Evolutionary conservation across 75 land plant species (phyloP), one percentile per base, ranked within the genome.

Genomic region (Chamaecyparis obtusa): DNA sequence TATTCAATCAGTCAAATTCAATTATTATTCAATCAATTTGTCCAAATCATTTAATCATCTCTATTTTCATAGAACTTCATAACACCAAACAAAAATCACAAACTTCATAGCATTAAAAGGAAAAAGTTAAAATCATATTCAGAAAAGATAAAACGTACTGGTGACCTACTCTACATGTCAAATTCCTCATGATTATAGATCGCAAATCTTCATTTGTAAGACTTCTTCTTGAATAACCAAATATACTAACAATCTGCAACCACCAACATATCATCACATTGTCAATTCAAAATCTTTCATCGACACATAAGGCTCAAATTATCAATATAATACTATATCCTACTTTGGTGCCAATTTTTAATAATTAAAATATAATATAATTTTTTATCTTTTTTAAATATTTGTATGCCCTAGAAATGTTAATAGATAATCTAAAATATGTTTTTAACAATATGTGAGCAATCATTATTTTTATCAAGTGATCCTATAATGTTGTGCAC

Each of bases 81-180:
- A 2, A 27, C 49, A 80, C 83, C 83, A 15, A 36, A 19, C 7
- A 17, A 30, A 21, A 80, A 43, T 9, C 14, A 39, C 44, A 44
- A 44, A 44, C 46, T 4, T 44, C 46, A 44, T 44, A 44, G 46
- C 2, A 4, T 0, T 4, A 44, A 46, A 67, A 44, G 30, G 14
- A 8, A 55, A 17, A 17, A 83, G 19, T 39, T 1, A 35, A 88
- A 41, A 35, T 27, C 16, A 77, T 5, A 81, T 8, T n/a, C 5
- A 48, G 79, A n/a, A 86, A 24, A 4, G 17, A 24, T 60, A 24
- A 17, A 37, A 89, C 91, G 27, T 91, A 95, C 97, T 86, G 89
- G 44, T 94, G 91, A 89, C 95, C 97, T 87, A 96, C 87, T 71
- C 97, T 89, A 85, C 97, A 96, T 46, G 95, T 95, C 69, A 95